Evolutionary conservation across 208 protist species (phyloP).

Genomic region (Trypanosoma theileri): DNA sequence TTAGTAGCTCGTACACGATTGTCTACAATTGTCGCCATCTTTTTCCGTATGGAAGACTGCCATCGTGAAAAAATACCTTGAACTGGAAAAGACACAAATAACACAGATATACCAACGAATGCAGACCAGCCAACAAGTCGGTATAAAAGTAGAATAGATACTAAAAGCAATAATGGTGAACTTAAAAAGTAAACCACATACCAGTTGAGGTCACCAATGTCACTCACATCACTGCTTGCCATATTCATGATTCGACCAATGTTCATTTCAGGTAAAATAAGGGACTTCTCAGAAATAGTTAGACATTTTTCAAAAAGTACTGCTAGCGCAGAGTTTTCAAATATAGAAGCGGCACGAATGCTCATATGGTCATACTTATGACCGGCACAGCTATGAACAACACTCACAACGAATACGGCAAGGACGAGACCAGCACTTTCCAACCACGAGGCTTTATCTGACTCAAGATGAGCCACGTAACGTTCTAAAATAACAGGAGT

Average conservation of each 20-base stretch:
- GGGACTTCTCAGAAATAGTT: slow-evolving; percentile 32
- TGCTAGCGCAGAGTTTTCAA: slow-evolving; percentile 63
- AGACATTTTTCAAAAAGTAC: slow-evolving; percentile 83
- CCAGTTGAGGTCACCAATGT: slow-evolving; percentile 56
- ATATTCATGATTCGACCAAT: slow-evolving; percentile 86
- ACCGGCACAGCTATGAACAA: slow-evolving; percentile 33
- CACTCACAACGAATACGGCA: slow-evolving; percentile 35
- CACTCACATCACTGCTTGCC: slow-evolving; percentile 57
- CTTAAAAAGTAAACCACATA: slow-evolving; percentile 82
- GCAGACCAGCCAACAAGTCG: slow-evolving; percentile 55
- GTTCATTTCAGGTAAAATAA: slow-evolving; percentile 52
- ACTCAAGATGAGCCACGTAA: slow-evolving; percentile 42
- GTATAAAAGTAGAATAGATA: slow-evolving; percentile 47
- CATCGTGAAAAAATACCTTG: slow-evolving; percentile 44
- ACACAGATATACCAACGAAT: slow-evolving; percentile 53
- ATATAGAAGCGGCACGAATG: slow-evolving; percentile 39
- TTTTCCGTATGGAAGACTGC: slow-evolving; percentile 31
- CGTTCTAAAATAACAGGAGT: slow-evolving; percentile 42
- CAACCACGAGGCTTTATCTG: slow-evolving; percentile 13
- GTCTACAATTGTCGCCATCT: slow-evolving; percentile 64
- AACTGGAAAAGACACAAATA: slow-evolving; percentile 66
- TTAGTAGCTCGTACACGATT: slow-evolving; percentile 78
- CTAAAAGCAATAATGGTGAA: slow-evolving; percentile 57
- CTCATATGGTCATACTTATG: slow-evolving; percentile 74
- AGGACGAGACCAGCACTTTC: slow-evolving; percentile 30